phyloP scores from a whole-genome alignment of 306 rosid species.

The Cicer chorassanicum region DNA sequence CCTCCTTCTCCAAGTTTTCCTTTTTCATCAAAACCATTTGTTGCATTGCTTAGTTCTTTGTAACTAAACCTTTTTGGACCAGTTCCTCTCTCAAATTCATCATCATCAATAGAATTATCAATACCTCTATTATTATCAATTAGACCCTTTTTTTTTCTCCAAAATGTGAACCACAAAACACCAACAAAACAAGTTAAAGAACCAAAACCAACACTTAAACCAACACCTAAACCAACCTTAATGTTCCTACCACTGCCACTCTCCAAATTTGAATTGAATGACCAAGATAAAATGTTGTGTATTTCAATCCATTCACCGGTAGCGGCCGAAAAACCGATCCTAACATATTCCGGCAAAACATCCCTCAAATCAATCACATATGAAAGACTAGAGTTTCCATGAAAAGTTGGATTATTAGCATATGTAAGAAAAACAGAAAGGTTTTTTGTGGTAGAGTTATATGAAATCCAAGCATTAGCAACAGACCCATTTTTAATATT shows the following conservation, averaged over 20 bases:
- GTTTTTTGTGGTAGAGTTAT: slow-evolving; percentile 61
- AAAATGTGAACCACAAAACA: slow-evolving; percentile 48
- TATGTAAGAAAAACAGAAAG: slow-evolving; percentile 70
- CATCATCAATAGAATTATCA: slow-evolving; percentile 58
- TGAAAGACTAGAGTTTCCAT: slow-evolving; percentile 50
- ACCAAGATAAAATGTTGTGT: slow-evolving; percentile 70
- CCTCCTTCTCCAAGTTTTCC: slow-evolving; percentile 85
- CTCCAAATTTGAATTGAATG: slow-evolving; percentile 70
- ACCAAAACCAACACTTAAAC: slow-evolving; percentile 51
- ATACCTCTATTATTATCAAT: slow-evolving; percentile 10
- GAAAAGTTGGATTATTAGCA: slow-evolving; percentile 46
- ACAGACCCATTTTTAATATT: slow-evolving; percentile 57
- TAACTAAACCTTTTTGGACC: slow-evolving; percentile 70
- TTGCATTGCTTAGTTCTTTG: slow-evolving; percentile 57
- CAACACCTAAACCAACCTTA: slow-evolving; percentile 42
- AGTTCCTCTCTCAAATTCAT: slow-evolving; percentile 68
- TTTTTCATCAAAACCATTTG: slow-evolving; percentile 51
- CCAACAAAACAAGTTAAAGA: slow-evolving; percentile 49
- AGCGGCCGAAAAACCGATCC: slow-evolving; percentile 79
- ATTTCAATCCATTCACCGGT: slow-evolving; percentile 62
- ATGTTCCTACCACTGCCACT: neutral
- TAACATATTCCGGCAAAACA: slow-evolving; percentile 63
- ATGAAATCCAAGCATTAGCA: slow-evolving; percentile 72
- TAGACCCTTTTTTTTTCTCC: slow-evolving; percentile 49
- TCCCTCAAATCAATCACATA: slow-evolving; percentile 61